These are phyloP conservation scores for Penicillium samsonianum DNA, from an alignment of 495 filamentous ascomycete genomes.

Conservation along the genomic window DNA sequence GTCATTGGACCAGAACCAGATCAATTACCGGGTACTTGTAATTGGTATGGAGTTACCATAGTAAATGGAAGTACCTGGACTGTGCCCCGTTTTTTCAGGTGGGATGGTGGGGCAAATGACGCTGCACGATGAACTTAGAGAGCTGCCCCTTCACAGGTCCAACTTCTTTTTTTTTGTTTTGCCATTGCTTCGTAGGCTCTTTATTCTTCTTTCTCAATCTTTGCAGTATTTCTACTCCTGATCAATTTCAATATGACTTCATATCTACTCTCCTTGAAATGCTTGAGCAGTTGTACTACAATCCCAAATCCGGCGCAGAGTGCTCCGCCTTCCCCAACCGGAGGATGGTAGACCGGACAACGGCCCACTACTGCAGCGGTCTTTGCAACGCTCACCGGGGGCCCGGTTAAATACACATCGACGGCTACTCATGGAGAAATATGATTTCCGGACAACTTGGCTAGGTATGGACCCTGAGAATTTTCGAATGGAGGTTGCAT, in stretches of 20 bases:
- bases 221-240: not conserved
- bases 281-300: not conserved
- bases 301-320: slow-evolving; percentile 36
- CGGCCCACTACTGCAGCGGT: slow-evolving; percentile 29
- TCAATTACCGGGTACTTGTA: slow-evolving; percentile 22
- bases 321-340: slow-evolving; percentile 40
- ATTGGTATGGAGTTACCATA: slow-evolving; percentile 15
- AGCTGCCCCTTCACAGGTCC: not conserved
- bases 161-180: not conserved
- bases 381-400: slow-evolving; percentile 30
- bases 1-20: slow-evolving; percentile 17
- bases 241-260: slow-evolving; percentile 6
- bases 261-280: not conserved
- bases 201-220: slow-evolving; percentile 3
- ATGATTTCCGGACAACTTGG: slow-evolving; percentile 16
- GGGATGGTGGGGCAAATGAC: slow-evolving; percentile 44
- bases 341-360: slow-evolving; percentile 34
- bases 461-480: slow-evolving; percentile 13
- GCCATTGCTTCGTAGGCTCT: not conserved
- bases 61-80: slow-evolving; percentile 17
- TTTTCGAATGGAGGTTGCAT: not conserved
- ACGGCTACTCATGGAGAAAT: not conserved
- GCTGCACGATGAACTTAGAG: slow-evolving; percentile 30
- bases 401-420: slow-evolving; percentile 29
- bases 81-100: slow-evolving; percentile 13